Evolutionary conservation across 1,139 yeast species (phyloP), one percentile per base, ranked within the genome.

Genomic region (Zygotorulaspora mrakii): DNA sequence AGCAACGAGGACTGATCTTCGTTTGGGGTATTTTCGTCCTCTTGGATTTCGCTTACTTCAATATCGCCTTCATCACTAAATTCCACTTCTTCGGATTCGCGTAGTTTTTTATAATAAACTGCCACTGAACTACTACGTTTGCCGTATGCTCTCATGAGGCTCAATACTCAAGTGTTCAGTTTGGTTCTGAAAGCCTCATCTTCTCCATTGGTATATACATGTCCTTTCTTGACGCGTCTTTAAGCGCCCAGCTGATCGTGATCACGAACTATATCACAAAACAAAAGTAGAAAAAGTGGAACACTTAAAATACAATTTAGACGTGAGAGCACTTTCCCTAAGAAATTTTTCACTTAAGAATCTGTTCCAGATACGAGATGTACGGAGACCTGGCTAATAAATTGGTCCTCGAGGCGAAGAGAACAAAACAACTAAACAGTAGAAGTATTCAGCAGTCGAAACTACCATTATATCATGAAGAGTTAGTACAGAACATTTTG

Each of bases 371-470:
- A 28, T 5, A 9, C 12, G 47, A 25, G 18, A 91, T 91, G 98
- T 85, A 86, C 56, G 97, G 97, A 23, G 97, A 89, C 53, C 58
- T 76, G 3, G 96, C 94, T 1, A 76, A 79, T 45, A 91, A 91
- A 59, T 75, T 91, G 18, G 73, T 86, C 2, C 70, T 80, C 29
- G 97, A 91, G 48, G 94, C 97, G 10, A 83, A 88, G 50, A 69
- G 98, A 50, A 71, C 94, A 0, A 71, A 73, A 44, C 75, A 76
- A 32, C 67, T 91, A 30, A 74, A 53, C 36, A 45, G 43, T 18
- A 45, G 52, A 23, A 47, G 45, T 18, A 47, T 38, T 8, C 42
- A 49, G 5, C 41, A 45, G 6, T 30, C 44, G 4, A 53, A 72
- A 16, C 59, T 91, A 1, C 91, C 97, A 0, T 63, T 77, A 7